Percentiles rank a stretch among this genome's conserved stretches.
Evolutionary conservation across 208 protist genomes (phyloP).

Genomic region (Acanthamoeba divionensis): DNA sequence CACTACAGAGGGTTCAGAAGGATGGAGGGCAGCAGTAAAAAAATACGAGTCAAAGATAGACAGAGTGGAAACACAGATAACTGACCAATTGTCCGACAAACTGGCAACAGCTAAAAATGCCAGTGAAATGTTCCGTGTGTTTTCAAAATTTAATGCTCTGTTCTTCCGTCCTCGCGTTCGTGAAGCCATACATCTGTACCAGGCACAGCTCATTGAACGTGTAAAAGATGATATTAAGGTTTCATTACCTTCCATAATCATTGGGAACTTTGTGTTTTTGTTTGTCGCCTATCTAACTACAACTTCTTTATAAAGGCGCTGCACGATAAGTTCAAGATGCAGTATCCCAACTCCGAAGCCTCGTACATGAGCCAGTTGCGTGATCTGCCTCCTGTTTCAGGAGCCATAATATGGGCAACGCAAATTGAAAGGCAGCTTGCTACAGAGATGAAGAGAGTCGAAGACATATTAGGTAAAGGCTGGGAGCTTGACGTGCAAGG

Average conservation of each 20-base stretch:
- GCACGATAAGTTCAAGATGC: conserved; percentile 81
- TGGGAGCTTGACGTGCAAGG: conserved; percentile 84
- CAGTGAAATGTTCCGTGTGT: conserved; percentile 88
- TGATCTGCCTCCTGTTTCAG: conserved; percentile 82
- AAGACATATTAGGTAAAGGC: conserved; percentile 80
- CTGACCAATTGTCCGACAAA: conserved; percentile 73
- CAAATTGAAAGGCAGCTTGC: conserved; percentile 84
- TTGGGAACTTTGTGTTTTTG: not conserved
- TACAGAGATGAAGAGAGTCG: conserved; percentile 80
- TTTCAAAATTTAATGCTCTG: conserved; percentile 85
- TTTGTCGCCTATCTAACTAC: too few relatives aligned
- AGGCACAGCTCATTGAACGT: conserved; percentile 77
- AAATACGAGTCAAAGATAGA: conserved; percentile 78
- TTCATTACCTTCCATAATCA: not conserved
- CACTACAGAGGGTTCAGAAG: conserved; percentile 69
- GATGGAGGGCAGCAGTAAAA: conserved; percentile 70
- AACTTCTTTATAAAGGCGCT: conserved; percentile 58
- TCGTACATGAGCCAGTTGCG: conserved; percentile 74
- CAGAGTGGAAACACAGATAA: conserved; percentile 82
- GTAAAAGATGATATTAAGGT: conserved; percentile 84
- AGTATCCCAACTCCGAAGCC: conserved; percentile 79
- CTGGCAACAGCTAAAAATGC: conserved; percentile 80
- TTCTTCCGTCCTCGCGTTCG: conserved; percentile 80
- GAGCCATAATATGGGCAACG: conserved; percentile 84
- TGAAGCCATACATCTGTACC: conserved; percentile 81